Percentiles rank a stretch among this genome's conserved stretches.
Conservation (phyloP, 306 rosid species). For the Alnus glutinosa region DNA sequence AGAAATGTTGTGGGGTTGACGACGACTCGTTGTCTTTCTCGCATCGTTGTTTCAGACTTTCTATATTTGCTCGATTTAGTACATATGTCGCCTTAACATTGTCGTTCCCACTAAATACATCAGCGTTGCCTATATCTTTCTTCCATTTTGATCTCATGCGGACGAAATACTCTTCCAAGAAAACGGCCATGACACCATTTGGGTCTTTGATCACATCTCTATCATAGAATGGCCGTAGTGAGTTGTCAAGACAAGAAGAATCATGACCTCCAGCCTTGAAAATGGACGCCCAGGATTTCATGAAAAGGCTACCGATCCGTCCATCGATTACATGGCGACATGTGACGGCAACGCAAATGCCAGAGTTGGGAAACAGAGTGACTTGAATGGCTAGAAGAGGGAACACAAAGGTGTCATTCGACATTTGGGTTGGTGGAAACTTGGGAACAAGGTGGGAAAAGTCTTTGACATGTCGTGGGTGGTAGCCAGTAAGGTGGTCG, state of each 20-base stretch:
- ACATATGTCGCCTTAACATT: slow-evolving; percentile 27
- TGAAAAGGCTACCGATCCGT: slow-evolving; percentile 24
- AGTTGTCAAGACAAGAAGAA: neutral
- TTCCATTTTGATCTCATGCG: neutral
- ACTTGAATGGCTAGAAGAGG: slow-evolving; percentile 34
- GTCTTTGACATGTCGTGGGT: slow-evolving; percentile 9
- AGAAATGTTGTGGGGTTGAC: neutral
- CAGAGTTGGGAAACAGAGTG: slow-evolving; percentile 34
- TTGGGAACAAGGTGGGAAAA: slow-evolving; percentile 30
- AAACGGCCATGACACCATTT: slow-evolving; percentile 12
- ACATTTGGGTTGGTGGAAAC: neutral
- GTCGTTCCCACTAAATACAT: neutral
- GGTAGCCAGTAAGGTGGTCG: slow-evolving; percentile 11
- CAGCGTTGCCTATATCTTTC: neutral
- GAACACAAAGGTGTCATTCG: slow-evolving; percentile 1
- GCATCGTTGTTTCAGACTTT: too few relatives aligned
- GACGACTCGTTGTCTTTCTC: too few relatives aligned
- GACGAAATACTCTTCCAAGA: neutral
- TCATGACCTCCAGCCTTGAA: neutral
- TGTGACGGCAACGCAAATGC: slow-evolving; percentile 24
- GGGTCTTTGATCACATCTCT: slow-evolving; percentile 10
- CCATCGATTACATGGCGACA: slow-evolving; percentile 29
- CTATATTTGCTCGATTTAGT: neutral
- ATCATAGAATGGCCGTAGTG: slow-evolving; percentile 2
- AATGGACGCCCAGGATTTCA: slow-evolving; percentile 39